A percentile compares a stretch with the other conserved stretches of the same genome.
Conservation (phyloP, 2,329 filamentous ascomycete species). For the Sporothrix pallida region DNA sequence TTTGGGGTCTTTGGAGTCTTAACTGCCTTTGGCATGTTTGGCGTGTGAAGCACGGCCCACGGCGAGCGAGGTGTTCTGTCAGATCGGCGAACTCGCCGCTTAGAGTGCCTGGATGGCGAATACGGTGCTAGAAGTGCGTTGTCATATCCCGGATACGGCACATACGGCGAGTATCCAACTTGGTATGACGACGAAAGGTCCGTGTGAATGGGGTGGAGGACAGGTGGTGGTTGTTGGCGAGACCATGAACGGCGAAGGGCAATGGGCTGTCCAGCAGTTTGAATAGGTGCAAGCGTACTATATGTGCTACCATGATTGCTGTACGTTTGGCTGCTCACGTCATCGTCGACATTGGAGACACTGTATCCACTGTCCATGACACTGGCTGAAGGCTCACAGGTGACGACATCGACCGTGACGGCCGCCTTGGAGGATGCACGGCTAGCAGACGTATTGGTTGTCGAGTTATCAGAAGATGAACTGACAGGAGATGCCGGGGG, state of each 20-base stretch:
- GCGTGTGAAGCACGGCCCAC: neutral
- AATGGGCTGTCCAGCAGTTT: neutral
- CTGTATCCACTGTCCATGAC: neutral
- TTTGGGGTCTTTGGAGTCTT: conserved; percentile 12
- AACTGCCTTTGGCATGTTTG: neutral
- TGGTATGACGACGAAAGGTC: conserved; percentile 1
- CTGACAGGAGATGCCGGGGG: neutral
- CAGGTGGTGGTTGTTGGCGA: neutral
- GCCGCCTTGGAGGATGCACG: neutral
- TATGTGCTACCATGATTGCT: neutral
- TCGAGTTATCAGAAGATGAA: neutral
- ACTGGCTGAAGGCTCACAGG: neutral
- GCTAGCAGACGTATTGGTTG: neutral
- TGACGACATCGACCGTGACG: neutral
- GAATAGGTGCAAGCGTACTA: neutral
- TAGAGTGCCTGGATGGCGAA: neutral
- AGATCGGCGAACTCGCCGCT: neutral
- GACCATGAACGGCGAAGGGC: conserved; percentile 19
- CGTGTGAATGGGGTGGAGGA: conserved; percentile 19
- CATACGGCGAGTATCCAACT: conserved; percentile 1
- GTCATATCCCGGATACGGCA: neutral
- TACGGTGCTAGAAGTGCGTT: neutral
- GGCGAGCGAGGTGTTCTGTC: neutral
- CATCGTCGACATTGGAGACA: neutral
- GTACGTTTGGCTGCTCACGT: neutral